Conservation (phyloP, 1,284 basidiomycete species). For the Chondrostereum purpureum region DNA sequence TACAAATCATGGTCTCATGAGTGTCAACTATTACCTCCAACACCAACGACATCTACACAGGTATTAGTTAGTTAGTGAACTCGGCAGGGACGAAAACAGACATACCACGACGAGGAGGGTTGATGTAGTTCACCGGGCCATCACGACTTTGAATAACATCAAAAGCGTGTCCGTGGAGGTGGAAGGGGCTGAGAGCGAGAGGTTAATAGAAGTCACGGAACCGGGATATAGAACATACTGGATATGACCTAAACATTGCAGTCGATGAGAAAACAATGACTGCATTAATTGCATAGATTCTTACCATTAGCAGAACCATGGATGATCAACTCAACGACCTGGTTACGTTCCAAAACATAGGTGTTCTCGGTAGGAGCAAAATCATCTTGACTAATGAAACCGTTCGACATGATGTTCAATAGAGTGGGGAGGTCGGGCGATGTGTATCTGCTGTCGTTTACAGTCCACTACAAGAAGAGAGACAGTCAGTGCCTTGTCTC, state of each 20-base stretch:
- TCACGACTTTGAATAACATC: constrained; percentile 11
- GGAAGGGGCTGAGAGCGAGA: constrained; percentile 12
- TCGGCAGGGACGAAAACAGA: not conserved
- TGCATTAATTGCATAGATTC: not conserved
- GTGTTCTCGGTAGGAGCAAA: constrained; percentile 10
- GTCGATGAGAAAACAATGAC: no score
- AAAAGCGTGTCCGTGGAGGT: constrained; percentile 16
- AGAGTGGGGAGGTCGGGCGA: constrained; percentile 10
- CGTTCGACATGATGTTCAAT: constrained; percentile 12
- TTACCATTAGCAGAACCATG: constrained; percentile 14
- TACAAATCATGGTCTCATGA: not conserved
- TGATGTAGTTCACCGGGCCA: constrained; percentile 13
- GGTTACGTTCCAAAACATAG: constrained; percentile 8
- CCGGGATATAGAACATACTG: no score
- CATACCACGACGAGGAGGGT: constrained; percentile 15
- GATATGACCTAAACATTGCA: constrained; percentile 8
- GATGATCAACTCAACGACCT: constrained; percentile 13
- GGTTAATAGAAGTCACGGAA: not conserved
- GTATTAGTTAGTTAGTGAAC: not conserved
- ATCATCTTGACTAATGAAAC: constrained; percentile 4
- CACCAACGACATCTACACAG: constrained; percentile 12
- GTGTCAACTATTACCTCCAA: no score
- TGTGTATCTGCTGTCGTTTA: constrained; percentile 11
- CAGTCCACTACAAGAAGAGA: constrained; percentile 7
- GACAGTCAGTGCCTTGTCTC: not conserved